Evolutionary conservation across 306 rosid genomes (phyloP).

Genomic region (Glycyrrhiza uralensis): DNA sequence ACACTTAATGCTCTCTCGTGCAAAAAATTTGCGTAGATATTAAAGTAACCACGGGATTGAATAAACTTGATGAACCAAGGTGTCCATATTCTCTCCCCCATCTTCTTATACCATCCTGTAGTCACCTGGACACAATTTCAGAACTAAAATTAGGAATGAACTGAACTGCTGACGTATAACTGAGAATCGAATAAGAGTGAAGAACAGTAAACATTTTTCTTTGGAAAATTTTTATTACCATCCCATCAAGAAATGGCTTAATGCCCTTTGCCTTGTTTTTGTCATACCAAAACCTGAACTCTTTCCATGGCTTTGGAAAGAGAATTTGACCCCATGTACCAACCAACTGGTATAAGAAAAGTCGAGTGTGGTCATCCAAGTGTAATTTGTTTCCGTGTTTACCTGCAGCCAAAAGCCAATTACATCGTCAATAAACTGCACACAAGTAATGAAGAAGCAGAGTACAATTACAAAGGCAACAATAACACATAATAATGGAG

Average conservation of each 20-base stretch:
- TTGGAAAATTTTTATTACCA: constrained; percentile 47
- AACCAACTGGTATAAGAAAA: constrained; percentile 81
- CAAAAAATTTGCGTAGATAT: constrained; percentile 74
- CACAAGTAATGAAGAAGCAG: background rate
- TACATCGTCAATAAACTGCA: background rate
- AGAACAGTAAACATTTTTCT: background rate
- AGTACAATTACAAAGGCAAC: background rate
- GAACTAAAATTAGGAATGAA: constrained; percentile 12
- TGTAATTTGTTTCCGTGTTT: constrained; percentile 82
- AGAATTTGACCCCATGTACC: constrained; percentile 99
- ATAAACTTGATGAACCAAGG: constrained; percentile 97
- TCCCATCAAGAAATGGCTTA: constrained; percentile 81
- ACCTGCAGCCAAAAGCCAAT: constrained; percentile 46
- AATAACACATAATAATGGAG: background rate
- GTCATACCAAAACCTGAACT: constrained; percentile 96
- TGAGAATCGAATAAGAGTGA: constrained; percentile 5
- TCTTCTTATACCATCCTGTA: constrained; percentile 86
- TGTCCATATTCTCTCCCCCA: constrained; percentile 97
- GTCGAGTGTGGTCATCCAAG: constrained; percentile 55
- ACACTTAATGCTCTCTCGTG: constrained; percentile 81
- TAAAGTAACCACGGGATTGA: constrained; percentile 77
- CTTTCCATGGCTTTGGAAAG: constrained; percentile 97
- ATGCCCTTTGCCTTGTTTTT: constrained; percentile 68
- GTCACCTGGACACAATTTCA: constrained; percentile 64
- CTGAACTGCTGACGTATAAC: constrained; percentile 7